Evolutionary conservation across 2,329 filamentous ascomycete species (phyloP).

Genomic region (Stagonosporopsis rhizophila): DNA sequence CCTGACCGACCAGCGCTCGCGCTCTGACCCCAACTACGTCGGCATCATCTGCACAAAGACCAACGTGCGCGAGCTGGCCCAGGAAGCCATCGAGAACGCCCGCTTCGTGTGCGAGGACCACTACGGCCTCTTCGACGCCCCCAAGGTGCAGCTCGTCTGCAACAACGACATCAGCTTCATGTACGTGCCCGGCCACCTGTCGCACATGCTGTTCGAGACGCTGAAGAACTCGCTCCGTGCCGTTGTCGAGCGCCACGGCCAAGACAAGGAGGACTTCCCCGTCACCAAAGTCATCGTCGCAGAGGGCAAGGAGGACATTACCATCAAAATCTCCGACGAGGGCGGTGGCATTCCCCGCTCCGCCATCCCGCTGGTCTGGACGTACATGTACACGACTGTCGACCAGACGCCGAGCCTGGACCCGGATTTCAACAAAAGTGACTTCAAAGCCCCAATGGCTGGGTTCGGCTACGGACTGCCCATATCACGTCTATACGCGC

Average conservation of each 20-base stretch:
- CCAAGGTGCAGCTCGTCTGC: slow-evolving; percentile 95
- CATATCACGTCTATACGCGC: slow-evolving; percentile 90
- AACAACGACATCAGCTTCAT: slow-evolving; percentile 95
- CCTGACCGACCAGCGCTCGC: slow-evolving; percentile 88
- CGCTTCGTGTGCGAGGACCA: slow-evolving; percentile 99
- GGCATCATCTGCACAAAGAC: slow-evolving; percentile 99
- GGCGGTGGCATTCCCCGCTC: slow-evolving; percentile 93
- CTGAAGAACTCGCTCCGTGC: slow-evolving; percentile 97
- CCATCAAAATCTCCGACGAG: slow-evolving; percentile 97
- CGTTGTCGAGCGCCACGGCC: slow-evolving; percentile 92
- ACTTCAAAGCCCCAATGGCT: slow-evolving; percentile 99
- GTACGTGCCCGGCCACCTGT: slow-evolving; percentile 98
- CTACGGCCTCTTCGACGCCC: slow-evolving; percentile 95
- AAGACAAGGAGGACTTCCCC: slow-evolving; percentile 94
- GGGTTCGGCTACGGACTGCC: slow-evolving; percentile 98
- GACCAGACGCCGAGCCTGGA: slow-evolving; percentile 94
- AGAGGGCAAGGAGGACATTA: slow-evolving; percentile 97
- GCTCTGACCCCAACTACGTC: slow-evolving; percentile 91
- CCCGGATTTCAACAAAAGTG: slow-evolving; percentile 97
- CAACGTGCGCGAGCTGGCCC: slow-evolving; percentile 90
- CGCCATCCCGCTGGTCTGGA: slow-evolving; percentile 97
- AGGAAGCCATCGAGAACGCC: slow-evolving; percentile 98
- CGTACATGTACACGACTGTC: slow-evolving; percentile 99
- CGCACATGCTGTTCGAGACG: slow-evolving; percentile 99
- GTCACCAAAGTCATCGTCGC: slow-evolving; percentile 97